Percentiles rank a stretch among this genome's conserved stretches.
Conservation (phyloP, 148 eudicot species). For the Rhododendron ferrugineum region DNA sequence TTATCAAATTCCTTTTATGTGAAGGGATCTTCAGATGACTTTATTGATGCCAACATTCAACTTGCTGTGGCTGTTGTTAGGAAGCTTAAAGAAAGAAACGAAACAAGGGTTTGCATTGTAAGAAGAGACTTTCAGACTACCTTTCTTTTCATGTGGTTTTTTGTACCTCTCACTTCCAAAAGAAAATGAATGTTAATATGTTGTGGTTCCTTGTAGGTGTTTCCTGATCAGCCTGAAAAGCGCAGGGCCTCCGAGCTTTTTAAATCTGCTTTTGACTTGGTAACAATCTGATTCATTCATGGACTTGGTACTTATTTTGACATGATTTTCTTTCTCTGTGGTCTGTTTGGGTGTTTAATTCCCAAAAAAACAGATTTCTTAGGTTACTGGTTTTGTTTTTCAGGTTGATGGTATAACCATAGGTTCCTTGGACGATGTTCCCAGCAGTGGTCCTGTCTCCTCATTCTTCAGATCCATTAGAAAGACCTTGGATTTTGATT, state of each 20-base stretch:
- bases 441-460: conserved; percentile 46
- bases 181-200: background rate
- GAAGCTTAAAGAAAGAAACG: conserved; percentile 76
- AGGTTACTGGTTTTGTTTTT: background rate
- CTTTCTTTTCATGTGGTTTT: background rate
- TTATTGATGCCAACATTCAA: conserved; percentile 92
- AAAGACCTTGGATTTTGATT: conserved; percentile 94
- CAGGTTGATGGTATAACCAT: conserved; percentile 77
- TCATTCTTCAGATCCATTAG: conserved; percentile 79
- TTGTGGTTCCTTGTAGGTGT: conserved; percentile 42
- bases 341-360: background rate
- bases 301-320: background rate
- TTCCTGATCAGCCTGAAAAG: conserved; percentile 94
- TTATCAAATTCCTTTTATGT: conserved; percentile 53
- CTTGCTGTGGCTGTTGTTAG: conserved; percentile 76
- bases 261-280: conserved; percentile 81
- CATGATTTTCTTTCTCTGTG: background rate
- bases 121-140: conserved; percentile 19
- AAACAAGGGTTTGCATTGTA: conserved; percentile 69
- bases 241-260: conserved; percentile 90
- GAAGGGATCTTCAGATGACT: conserved; percentile 99
- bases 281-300: conserved; percentile 18
- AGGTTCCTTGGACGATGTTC: conserved; percentile 90
- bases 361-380: background rate
- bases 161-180: background rate